Evolutionary conservation across 1,284 basidiomycete species (phyloP).

Genomic region (Ustilago hordei): DNA sequence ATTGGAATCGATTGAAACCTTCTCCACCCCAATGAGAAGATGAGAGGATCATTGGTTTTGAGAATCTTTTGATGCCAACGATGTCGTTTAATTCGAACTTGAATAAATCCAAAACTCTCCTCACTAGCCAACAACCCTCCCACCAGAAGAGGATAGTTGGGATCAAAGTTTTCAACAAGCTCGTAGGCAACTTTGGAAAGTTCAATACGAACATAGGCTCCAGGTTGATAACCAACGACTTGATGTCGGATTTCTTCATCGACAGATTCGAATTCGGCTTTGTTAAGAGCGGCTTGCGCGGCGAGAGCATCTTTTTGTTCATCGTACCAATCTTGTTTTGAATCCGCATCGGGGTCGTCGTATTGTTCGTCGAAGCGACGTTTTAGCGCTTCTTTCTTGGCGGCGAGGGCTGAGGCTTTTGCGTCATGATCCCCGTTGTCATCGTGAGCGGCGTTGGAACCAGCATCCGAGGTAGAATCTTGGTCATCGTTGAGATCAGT

Average conservation of each 20-base stretch:
- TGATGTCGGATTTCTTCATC: conserved; percentile 82
- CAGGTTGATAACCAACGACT: conserved; percentile 90
- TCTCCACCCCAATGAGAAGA: conserved; percentile 95
- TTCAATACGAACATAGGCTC: conserved; percentile 94
- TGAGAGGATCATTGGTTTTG: conserved; percentile 97
- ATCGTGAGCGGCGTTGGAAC: conserved; percentile 70
- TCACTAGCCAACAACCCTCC: conserved; percentile 93
- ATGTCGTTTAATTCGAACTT: conserved; percentile 95
- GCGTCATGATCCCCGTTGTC: conserved; percentile 70
- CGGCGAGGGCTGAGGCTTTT: conserved; percentile 76
- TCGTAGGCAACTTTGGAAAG: conserved; percentile 86
- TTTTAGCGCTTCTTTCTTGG: conserved; percentile 91
- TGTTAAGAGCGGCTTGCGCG: conserved; percentile 84
- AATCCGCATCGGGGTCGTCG: conserved; percentile 80
- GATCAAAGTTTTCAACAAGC: conserved; percentile 92
- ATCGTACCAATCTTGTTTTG: conserved; percentile 67
- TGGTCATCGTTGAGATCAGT: conserved; percentile 68
- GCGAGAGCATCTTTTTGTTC: conserved; percentile 91
- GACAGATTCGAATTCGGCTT: conserved; percentile 84
- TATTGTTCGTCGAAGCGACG: conserved; percentile 97
- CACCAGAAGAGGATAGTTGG: conserved; percentile 87
- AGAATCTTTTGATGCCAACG: conserved; percentile 92
- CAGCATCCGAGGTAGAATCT: conserved; percentile 43
- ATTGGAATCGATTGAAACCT: conserved; percentile 94
- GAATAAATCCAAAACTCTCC: conserved; percentile 88